Evolutionary conservation across 1,284 basidiomycete genomes (phyloP).

Genomic region (Ustilago trichophora): DNA sequence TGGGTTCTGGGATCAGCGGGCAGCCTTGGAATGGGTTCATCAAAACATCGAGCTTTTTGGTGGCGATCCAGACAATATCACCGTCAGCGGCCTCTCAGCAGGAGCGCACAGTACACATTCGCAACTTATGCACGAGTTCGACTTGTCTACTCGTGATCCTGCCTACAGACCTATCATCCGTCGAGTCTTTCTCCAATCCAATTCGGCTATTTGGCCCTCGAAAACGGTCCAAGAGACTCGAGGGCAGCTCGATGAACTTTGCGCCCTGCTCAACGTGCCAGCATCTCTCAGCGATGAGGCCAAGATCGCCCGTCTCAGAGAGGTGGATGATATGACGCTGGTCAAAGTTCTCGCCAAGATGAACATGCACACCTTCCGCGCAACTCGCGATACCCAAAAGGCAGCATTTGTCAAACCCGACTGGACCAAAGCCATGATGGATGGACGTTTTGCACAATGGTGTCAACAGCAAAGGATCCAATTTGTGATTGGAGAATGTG

Average conservation of each 20-base stretch:
- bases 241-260: slow-evolving; percentile 41
- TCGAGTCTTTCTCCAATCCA: slow-evolving; percentile 40
- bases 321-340: slow-evolving; percentile 19
- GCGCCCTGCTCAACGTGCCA: slow-evolving; percentile 10
- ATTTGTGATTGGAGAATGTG: slow-evolving; percentile 42
- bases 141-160: slow-evolving; percentile 4
- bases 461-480: slow-evolving; percentile 19
- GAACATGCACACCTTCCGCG: slow-evolving; percentile 49
- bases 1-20: slow-evolving; percentile 52
- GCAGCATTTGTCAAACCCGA: slow-evolving; percentile 31
- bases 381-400: slow-evolving; percentile 22
- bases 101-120: slow-evolving; percentile 64
- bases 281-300: slow-evolving; percentile 2
- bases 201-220: slow-evolving; percentile 39
- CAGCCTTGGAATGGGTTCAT: slow-evolving; percentile 55
- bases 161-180: slow-evolving; percentile 35
- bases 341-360: slow-evolving; percentile 19
- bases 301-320: slow-evolving; percentile 25
- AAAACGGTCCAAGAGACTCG: slow-evolving; percentile 31
- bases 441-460: slow-evolving; percentile 36
- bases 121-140: slow-evolving; percentile 63
- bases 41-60: slow-evolving; percentile 58
- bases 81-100: slow-evolving; percentile 63
- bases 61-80: slow-evolving; percentile 60
- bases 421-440: slow-evolving; percentile 41